Evolutionary conservation across 768 basidiomycete genomes (phyloP).

Genomic region (Crucibulum laeve): DNA sequence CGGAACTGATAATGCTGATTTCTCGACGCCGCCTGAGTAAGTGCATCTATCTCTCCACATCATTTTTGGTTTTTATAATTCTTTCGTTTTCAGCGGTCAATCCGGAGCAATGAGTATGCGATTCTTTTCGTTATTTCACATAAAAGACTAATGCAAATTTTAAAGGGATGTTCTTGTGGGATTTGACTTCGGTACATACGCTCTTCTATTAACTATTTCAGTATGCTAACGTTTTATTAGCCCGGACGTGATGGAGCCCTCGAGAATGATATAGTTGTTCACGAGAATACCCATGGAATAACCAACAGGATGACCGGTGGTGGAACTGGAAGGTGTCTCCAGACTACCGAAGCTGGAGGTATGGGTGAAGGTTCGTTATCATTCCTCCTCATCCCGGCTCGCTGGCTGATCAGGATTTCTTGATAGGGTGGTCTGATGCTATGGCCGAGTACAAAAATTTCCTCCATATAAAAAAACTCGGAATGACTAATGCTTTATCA

Average conservation of each 20-base stretch:
- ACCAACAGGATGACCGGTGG: conserved; percentile 51
- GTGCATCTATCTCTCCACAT: conserved; percentile 6
- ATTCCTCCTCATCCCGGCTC: not conserved
- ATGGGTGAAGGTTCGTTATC: conserved; percentile 49
- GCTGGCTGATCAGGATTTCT: conserved; percentile 9
- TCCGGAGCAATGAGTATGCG: not conserved
- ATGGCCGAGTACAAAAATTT: conserved; percentile 31
- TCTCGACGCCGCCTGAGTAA: conserved; percentile 39
- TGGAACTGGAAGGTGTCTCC: conserved; percentile 55
- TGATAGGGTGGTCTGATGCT: conserved; percentile 50
- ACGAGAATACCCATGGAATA: conserved; percentile 48
- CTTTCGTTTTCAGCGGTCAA: conserved; percentile 1
- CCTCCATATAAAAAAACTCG: not conserved
- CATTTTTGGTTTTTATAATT: not conserved
- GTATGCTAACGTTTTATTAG: conserved; percentile 10
- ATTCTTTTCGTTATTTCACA: not conserved
- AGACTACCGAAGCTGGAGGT: conserved; percentile 58
- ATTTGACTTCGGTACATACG: conserved; percentile 10
- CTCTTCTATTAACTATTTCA: not conserved
- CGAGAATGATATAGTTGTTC: conserved; percentile 53
- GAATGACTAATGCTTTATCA: conserved; percentile 6
- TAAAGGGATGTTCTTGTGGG: conserved; percentile 20
- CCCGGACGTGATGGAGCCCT: conserved; percentile 56
- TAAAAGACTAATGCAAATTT: not conserved
- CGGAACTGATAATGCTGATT: conserved; percentile 41